Evolutionary conservation across 1,284 basidiomycete species (phyloP), one percentile per base, ranked within the genome.

Genomic region (Ceratobasidium sp.): DNA sequence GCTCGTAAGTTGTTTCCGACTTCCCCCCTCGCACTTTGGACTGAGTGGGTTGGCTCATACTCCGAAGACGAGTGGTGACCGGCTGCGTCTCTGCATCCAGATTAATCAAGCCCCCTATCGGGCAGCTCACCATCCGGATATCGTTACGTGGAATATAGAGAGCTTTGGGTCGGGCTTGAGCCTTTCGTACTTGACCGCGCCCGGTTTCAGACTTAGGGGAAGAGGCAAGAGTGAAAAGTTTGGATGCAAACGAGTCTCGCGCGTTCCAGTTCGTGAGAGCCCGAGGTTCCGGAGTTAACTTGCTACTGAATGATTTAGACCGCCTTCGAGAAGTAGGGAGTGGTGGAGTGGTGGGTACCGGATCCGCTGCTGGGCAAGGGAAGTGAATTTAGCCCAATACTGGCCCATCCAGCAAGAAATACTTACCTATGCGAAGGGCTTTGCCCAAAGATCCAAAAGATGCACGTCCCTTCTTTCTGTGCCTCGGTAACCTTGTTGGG

Each of bases 371-470:
- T 66, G 51, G 6, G 8, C 41, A 57, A 56, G 4, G 54, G 11
- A 11, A 41, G 5, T 14, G n/a, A 27, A 22, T 7, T 54, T 24
- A 67, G 51, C 1, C n/a, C 65, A 31, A 54, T 33, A 33, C 19
- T 33, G 24, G 11, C n/a, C 17, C 19, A 53, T n/a, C 15, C 15
- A 33, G 29, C 41, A 5, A 33, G 14, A 33, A n/a, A 27, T 36
- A 51, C 69, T 27, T 24, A 64, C 62, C 62, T 8, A 19, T 33
- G 57, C 33, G 56, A 50, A 51, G 36, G 1, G 54, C 69, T 41
- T 51, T 72, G n/a, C 69, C 69, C 31, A 60, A 36, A 6, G 54
- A 72, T 7, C 69, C 47, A 41, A 72, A 72, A 5, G 69, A 72
- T 8, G 56, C 36, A 11, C 22, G 41, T 14, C 47, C 56, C 14